Conservation (phyloP, 2,329 filamentous ascomycete genomes). For the Ophiostoma sp. region DNA sequence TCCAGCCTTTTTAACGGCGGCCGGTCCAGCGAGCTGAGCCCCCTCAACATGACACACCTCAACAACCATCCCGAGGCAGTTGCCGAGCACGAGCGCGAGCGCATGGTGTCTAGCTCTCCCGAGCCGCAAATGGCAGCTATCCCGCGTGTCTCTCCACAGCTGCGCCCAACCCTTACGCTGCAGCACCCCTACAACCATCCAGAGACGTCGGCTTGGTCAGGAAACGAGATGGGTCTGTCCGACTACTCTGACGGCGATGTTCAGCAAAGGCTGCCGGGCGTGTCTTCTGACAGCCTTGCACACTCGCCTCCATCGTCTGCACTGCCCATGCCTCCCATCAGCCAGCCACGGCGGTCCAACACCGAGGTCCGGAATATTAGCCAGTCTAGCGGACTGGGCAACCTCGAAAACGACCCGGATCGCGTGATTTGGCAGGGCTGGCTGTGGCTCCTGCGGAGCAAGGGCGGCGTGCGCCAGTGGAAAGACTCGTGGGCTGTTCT, state of each 20-base stretch:
- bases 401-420: slow-evolving; percentile 61
- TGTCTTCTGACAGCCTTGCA: slow-evolving; percentile 48
- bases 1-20: slow-evolving; percentile 18
- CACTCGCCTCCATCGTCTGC: slow-evolving; percentile 33
- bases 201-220: slow-evolving; percentile 59
- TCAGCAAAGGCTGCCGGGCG: slow-evolving; percentile 40
- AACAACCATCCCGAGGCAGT: slow-evolving; percentile 23
- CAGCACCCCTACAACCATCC: slow-evolving; percentile 34
- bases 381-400: slow-evolving; percentile 52
- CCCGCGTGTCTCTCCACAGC: not conserved
- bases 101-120: slow-evolving; percentile 54
- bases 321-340: slow-evolving; percentile 12
- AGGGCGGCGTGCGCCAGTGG: slow-evolving; percentile 82
- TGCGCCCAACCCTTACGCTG: not conserved
- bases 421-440: slow-evolving; percentile 92
- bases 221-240: slow-evolving; percentile 69
- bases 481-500: slow-evolving; percentile 92
- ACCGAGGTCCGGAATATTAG: slow-evolving; percentile 46
- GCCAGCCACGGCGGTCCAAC: slow-evolving; percentile 12
- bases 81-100: slow-evolving; percentile 36
- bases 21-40: slow-evolving; percentile 19
- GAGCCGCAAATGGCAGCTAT: slow-evolving; percentile 43
- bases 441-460: slow-evolving; percentile 76
- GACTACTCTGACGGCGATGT: slow-evolving; percentile 73
- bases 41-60: slow-evolving; percentile 14